Evolutionary conservation across 352 stramenopile genomes (phyloP), one percentile per base, ranked within the genome.

Genomic region (Phytopythium helicoides): DNA sequence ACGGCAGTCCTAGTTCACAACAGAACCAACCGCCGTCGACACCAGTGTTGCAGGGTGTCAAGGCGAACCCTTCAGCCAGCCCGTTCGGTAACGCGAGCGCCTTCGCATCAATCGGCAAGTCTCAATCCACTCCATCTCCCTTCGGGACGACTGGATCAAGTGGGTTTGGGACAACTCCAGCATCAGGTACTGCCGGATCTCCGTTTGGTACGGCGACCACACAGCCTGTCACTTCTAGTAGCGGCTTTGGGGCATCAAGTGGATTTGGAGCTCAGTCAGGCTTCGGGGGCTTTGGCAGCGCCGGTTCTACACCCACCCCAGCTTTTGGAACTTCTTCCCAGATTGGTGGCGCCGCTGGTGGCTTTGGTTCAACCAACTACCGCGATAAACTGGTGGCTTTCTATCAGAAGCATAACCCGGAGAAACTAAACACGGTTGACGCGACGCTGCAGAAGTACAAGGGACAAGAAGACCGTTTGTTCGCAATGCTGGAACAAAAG

Each of bases 381-480:
- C 75, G 77, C 19, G 75, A 88, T 6, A 76, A 73, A 10, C 54
- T 91, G 10, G 53, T 68, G 21, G 62, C 76, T 31, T 91, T 91
- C 38, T 91, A 91, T 56, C 76, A 89, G 59, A 84, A 96, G 49
- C 69, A 97, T 62, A 98, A 98, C 60, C 87, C 86, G 7, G 69
- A 62, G n/a, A 98, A 97, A 61, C 58, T 98, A 15, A 62, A 62
- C 25, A 83, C 86, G 22, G 82, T 97, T n/a, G 92, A 97, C 55
- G 49, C 76, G 23, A 97, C 82, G 23, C 70, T 98, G 14, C 55
- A 73, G 38, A 96, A 95, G 66, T 98, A 96, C 62, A 89, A 89
- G 42, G 83, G 83, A 25, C 82, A 84, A 19, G 78, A 91, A 68
- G 78, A 79, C 31, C 76, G 88, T 37, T 62, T 93, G n/a, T 90